Percentiles rank a stretch among this genome's conserved stretches.
These are phyloP conservation scores for Helminthosporium solani DNA, from an alignment of 2,329 filamentous ascomycete genomes.

Conservation along the genomic window DNA sequence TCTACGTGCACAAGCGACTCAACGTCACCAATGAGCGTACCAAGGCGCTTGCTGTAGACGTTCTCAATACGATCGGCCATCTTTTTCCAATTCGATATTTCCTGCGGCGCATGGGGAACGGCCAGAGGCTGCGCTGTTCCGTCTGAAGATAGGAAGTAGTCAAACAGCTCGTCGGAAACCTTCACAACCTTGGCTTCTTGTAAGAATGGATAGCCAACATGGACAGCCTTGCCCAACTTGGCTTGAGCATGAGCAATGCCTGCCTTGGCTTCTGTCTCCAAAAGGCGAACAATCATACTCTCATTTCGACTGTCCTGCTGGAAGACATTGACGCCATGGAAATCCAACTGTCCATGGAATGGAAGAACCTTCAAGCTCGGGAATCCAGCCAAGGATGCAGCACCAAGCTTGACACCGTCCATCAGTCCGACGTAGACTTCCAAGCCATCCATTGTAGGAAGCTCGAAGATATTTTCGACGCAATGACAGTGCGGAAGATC, in stretches of 20 bases:
- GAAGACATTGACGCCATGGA: slow-evolving; percentile 91
- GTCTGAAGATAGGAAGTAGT: slow-evolving; percentile 71
- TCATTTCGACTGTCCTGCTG: slow-evolving; percentile 95
- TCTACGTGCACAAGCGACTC: slow-evolving; percentile 91
- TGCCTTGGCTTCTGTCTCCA: slow-evolving; percentile 70
- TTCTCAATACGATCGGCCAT: slow-evolving; percentile 82
- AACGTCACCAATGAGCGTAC: slow-evolving; percentile 80
- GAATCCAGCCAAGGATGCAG: slow-evolving; percentile 86
- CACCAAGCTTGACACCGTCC: slow-evolving; percentile 78
- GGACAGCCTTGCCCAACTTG: slow-evolving; percentile 81
- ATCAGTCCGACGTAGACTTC: slow-evolving; percentile 82
- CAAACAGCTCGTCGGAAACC: slow-evolving; percentile 91
- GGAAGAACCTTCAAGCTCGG: slow-evolving; percentile 85
- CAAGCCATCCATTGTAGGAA: slow-evolving; percentile 87
- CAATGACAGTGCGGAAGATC: slow-evolving; percentile 85
- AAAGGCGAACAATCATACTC: slow-evolving; percentile 87
- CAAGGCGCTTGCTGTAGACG: slow-evolving; percentile 86
- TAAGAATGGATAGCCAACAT: slow-evolving; percentile 92
- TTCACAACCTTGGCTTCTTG: slow-evolving; percentile 88
- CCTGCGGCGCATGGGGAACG: slow-evolving; percentile 69
- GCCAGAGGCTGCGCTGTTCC: slow-evolving; percentile 63
- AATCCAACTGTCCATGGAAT: slow-evolving; percentile 77
- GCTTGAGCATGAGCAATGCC: slow-evolving; percentile 70
- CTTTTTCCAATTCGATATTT: slow-evolving; percentile 80
- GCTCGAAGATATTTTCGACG: slow-evolving; percentile 92